phyloP scores from a whole-genome alignment of 108 stramenopile genomes.

The Bacterosira constricta region DNA sequence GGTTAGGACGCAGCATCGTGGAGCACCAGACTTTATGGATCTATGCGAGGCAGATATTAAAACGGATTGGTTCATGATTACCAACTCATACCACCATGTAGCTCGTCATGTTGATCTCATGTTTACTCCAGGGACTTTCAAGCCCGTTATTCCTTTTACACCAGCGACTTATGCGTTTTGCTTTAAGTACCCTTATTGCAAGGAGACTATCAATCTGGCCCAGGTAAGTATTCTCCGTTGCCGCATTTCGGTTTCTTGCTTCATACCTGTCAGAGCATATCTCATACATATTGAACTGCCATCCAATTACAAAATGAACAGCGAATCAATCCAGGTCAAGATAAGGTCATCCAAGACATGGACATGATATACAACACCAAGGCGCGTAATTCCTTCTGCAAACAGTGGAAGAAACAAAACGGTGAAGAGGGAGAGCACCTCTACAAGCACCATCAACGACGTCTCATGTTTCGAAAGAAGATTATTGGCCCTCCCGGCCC shows the following conservation, averaged over 20 bases:
- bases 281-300: too few relatives aligned
- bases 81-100: constrained; percentile 70
- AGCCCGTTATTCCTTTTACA: constrained; percentile 65
- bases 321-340: constrained; percentile 57
- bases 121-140: constrained; percentile 59
- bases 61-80: constrained; percentile 76
- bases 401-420: constrained; percentile 57
- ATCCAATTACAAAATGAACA: too few relatives aligned
- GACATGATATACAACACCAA: constrained; percentile 61
- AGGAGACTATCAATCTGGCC: constrained; percentile 56
- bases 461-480: constrained; percentile 54
- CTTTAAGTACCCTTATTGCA: constrained; percentile 62
- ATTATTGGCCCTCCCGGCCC: constrained; percentile 64
- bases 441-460: constrained; percentile 54
- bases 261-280: too few relatives aligned
- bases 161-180: constrained; percentile 62
- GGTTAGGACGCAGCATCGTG: constrained; percentile 53
- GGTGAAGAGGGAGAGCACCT: constrained; percentile 60
- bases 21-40: constrained; percentile 62
- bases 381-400: constrained; percentile 52
- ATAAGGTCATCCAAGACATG: constrained; percentile 60
- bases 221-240: constrained; percentile 22
- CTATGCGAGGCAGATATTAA: constrained; percentile 64
- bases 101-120: constrained; percentile 63
- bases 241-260: too few relatives aligned